These are phyloP conservation scores for Xylaria bambusicola DNA, from an alignment of 495 filamentous ascomycete species.

Conservation along the genomic window DNA sequence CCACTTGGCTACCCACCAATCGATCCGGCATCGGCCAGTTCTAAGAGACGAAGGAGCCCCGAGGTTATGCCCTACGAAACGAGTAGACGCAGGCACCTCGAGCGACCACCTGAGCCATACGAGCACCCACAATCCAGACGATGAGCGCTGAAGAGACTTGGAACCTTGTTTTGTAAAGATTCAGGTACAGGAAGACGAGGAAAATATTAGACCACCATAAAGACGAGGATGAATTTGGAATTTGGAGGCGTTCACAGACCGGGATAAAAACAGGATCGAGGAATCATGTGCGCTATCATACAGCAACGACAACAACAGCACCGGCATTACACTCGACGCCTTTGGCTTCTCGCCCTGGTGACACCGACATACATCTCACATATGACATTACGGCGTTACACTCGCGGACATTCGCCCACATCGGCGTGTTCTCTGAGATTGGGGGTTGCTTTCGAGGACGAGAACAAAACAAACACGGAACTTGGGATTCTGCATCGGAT, in stretches of 20 bases:
- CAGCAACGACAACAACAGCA: background rate
- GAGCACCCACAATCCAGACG: conserved; percentile 23
- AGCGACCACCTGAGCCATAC: conserved; percentile 29
- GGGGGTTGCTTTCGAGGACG: background rate
- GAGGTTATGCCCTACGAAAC: conserved; percentile 43
- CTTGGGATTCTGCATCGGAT: conserved; percentile 13
- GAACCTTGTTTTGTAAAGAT: conserved; percentile 4
- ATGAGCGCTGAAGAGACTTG: conserved; percentile 1
- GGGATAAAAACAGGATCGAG: conserved; percentile 2
- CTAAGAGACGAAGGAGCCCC: conserved; percentile 46
- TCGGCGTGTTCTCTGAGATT: conserved; percentile 14
- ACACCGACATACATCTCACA: background rate
- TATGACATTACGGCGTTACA: conserved; percentile 8
- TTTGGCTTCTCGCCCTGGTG: background rate
- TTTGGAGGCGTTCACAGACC: conserved; percentile 11
- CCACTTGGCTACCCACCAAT: conserved; percentile 39
- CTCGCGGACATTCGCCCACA: background rate
- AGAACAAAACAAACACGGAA: conserved; percentile 4
- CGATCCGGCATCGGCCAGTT: conserved; percentile 22
- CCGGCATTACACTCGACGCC: background rate
- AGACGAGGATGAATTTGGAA: conserved; percentile 8
- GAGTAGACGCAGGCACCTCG: conserved; percentile 45
- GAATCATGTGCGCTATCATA: background rate
- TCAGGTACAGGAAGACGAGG: background rate
- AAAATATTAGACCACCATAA: conserved; percentile 9